Percentiles rank a stretch among this genome's conserved stretches.
These are phyloP conservation scores for Huntiella moniliformis DNA, from an alignment of 2,329 filamentous ascomycete genomes.

Conservation along the genomic window DNA sequence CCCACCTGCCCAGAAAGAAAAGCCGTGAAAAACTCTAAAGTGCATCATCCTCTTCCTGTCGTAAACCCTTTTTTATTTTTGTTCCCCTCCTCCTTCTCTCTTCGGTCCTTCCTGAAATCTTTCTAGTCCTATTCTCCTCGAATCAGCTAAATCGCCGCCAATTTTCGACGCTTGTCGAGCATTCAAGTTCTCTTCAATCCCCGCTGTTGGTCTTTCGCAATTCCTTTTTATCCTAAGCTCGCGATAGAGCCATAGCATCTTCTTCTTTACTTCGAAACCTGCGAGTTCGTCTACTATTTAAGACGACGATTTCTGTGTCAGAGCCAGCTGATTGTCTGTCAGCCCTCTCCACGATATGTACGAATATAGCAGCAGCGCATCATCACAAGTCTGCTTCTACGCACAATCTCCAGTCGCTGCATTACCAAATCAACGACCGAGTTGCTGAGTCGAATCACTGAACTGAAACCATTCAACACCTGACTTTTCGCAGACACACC, in stretches of 20 bases:
- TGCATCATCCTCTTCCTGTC: too few species aligned
- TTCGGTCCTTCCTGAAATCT: not conserved
- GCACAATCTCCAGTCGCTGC: slow-evolving; percentile 7
- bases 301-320: not conserved
- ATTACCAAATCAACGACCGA: slow-evolving; percentile 6
- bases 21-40: not conserved
- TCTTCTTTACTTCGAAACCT: not conserved
- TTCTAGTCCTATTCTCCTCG: not conserved
- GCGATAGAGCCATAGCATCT: not conserved
- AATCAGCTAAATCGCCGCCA: too few species aligned
- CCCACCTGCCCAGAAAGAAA: not conserved
- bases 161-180: not conserved
- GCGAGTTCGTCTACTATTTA: too few species aligned
- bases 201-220: not conserved
- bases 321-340: slow-evolving; percentile 3
- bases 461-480: not conserved
- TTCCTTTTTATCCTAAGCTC: not conserved
- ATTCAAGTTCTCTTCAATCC: not conserved
- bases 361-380: slow-evolving; percentile 7
- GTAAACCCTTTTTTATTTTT: not conserved
- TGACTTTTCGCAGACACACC: not conserved
- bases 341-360: slow-evolving; percentile 8
- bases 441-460: slow-evolving; percentile 5
- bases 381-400: slow-evolving; percentile 8
- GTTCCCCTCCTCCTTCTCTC: not conserved